Percentiles rank a stretch among this genome's conserved stretches.
Conservation (phyloP, 208 protist species). For the Phytomonas francai region DNA sequence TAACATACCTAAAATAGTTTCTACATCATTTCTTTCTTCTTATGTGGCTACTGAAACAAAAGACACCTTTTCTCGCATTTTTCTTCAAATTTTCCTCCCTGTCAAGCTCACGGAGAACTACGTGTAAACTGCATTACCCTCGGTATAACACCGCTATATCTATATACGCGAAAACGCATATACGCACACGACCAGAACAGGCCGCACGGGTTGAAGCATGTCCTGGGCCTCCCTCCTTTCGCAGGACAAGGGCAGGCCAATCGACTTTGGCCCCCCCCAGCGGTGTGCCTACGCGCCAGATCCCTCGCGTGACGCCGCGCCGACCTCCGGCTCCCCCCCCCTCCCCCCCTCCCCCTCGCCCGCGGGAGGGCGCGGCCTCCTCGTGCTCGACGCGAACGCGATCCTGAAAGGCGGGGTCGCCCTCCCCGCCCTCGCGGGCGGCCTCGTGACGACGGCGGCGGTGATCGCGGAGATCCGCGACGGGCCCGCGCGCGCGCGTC, state of each 20-base stretch:
- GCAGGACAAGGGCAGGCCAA: background rate
- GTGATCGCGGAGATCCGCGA: slow-evolving; percentile 84
- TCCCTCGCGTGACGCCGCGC: background rate
- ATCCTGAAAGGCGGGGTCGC: slow-evolving; percentile 84
- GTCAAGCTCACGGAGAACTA: background rate
- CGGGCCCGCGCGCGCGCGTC: slow-evolving; percentile 43
- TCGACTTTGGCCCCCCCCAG: background rate
- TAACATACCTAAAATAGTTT: too few species aligned
- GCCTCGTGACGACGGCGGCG: slow-evolving; percentile 74
- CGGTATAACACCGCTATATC: too few species aligned
- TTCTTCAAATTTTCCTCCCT: background rate
- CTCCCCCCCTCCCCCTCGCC: too few species aligned
- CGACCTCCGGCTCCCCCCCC: too few species aligned
- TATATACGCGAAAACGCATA: too few species aligned
- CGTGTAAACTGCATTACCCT: background rate
- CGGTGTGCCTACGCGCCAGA: background rate
- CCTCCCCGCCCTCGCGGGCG: slow-evolving; percentile 55
- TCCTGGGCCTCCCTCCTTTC: background rate
- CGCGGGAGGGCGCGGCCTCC: slow-evolving; percentile 59
- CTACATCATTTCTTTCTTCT: too few species aligned
- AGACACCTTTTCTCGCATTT: background rate
- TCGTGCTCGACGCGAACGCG: slow-evolving; percentile 83
- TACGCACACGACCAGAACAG: background rate
- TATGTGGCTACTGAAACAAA: background rate
- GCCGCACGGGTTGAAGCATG: background rate